Evolutionary conservation across 495 filamentous ascomycete species (phyloP).

Genomic region (Pyrenula massariospora): DNA sequence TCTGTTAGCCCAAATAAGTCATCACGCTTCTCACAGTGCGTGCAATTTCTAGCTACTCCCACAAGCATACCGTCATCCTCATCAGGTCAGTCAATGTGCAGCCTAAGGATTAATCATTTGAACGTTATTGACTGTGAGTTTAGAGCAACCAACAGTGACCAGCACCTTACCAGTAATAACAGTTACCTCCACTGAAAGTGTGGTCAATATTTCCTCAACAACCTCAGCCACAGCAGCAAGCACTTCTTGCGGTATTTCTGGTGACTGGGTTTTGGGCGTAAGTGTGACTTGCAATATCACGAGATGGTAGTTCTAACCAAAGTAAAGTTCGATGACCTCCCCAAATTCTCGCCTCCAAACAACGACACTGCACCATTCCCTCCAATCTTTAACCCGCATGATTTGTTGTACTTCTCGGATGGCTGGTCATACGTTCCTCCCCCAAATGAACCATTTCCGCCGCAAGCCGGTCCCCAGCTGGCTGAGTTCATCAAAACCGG

Average conservation of each 20-base stretch:
- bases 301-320: background rate
- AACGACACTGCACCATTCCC: constrained; percentile 15
- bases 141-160: background rate
- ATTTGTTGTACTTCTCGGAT: constrained; percentile 27
- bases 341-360: constrained; percentile 8
- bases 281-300: background rate
- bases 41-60: background rate
- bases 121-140: background rate
- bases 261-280: constrained; percentile 1
- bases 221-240: background rate
- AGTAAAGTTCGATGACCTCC: constrained; percentile 16
- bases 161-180: background rate
- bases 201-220: background rate
- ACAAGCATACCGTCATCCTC: background rate
- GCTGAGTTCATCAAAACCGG: constrained; percentile 23
- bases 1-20: no score
- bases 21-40: no score
- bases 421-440: constrained; percentile 27
- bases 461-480: constrained; percentile 25
- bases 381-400: constrained; percentile 31
- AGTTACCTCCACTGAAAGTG: background rate
- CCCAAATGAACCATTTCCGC: constrained; percentile 24
- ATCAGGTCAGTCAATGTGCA: background rate
- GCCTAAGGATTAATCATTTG: background rate
- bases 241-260: background rate